Evolutionary conservation across 2,329 filamentous ascomycete genomes (phyloP).

Genomic region (Aspergillus ustus): DNA sequence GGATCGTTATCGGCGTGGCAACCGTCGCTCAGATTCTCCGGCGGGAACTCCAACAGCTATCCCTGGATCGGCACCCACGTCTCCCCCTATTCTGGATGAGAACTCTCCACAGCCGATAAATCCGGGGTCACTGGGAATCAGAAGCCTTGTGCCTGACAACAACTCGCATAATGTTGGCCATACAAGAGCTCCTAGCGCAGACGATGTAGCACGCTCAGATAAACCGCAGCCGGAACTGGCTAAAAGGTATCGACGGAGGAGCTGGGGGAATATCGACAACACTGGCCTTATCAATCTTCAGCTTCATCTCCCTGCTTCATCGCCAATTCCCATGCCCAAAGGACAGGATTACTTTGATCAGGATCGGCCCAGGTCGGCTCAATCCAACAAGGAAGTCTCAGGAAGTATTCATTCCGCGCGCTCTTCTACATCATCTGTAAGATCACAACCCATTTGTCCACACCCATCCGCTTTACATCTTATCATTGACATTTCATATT

Average conservation of each 20-base stretch:
- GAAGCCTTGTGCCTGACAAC: slow-evolving; percentile 36
- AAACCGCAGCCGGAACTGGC: slow-evolving; percentile 66
- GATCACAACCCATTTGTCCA: slow-evolving; percentile 30
- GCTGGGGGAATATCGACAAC: slow-evolving; percentile 70
- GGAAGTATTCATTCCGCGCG: slow-evolving; percentile 62
- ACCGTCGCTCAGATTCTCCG: slow-evolving; percentile 59
- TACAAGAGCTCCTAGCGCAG: slow-evolving; percentile 65
- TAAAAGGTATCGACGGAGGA: slow-evolving; percentile 79
- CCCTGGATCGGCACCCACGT: slow-evolving; percentile 10
- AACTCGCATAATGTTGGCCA: slow-evolving; percentile 52
- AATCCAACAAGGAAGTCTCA: slow-evolving; percentile 61
- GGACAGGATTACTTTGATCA: slow-evolving; percentile 42
- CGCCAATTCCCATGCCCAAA: slow-evolving; percentile 36
- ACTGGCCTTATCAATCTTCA: slow-evolving; percentile 43
- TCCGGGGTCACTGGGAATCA: slow-evolving; percentile 33
- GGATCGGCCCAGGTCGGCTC: slow-evolving; percentile 41
- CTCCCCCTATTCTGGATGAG: slow-evolving; percentile 42
- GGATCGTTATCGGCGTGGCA: slow-evolving; percentile 79
- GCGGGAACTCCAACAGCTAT: slow-evolving; percentile 24
- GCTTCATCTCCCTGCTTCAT: slow-evolving; percentile 39
- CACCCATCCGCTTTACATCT: neutral
- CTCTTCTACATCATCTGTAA: slow-evolving; percentile 69
- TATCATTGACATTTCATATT: slow-evolving; percentile 3
- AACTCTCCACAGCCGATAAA: slow-evolving; percentile 32
- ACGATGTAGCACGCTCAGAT: slow-evolving; percentile 67